These are phyloP conservation scores for Fusarium devonianum DNA, from an alignment of 2,329 filamentous ascomycete genomes.

Conservation along the genomic window DNA sequence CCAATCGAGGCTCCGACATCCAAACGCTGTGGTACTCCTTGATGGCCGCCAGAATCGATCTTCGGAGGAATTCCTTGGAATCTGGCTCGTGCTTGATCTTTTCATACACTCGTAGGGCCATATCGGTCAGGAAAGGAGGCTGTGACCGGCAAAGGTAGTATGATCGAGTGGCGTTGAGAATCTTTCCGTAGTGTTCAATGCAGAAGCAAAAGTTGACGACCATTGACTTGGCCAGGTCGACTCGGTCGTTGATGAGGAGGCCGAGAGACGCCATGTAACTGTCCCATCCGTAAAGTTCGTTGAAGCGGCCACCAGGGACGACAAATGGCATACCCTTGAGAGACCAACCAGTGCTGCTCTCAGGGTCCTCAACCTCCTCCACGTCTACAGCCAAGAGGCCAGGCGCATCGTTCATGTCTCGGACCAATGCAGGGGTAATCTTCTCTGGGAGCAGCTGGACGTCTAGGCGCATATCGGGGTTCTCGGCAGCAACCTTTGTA, in stretches of 20 bases:
- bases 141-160: conserved; percentile 96
- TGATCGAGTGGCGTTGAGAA: conserved; percentile 93
- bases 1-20: conserved; percentile 79
- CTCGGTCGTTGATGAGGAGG: conserved; percentile 82
- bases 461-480: conserved; percentile 86
- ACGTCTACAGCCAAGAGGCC: conserved; percentile 90
- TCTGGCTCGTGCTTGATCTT: conserved; percentile 87
- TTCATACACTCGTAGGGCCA: conserved; percentile 93
- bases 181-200: conserved; percentile 98
- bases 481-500: conserved; percentile 75
- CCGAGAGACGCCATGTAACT: conserved; percentile 98
- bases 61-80: conserved; percentile 80
- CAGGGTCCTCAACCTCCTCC: conserved; percentile 73
- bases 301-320: conserved; percentile 97
- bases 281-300: conserved; percentile 98
- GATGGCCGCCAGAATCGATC: conserved; percentile 86
- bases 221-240: conserved; percentile 91
- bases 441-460: conserved; percentile 79
- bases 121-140: conserved; percentile 95
- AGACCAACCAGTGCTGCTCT: conserved; percentile 68
- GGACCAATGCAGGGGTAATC: conserved; percentile 82
- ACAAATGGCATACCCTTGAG: conserved; percentile 88
- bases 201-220: conserved; percentile 97
- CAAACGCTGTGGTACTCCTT: conserved; percentile 96
- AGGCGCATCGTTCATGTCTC: conserved; percentile 84